Percentiles rank a stretch among this genome's conserved stretches.
Evolutionary conservation across 768 basidiomycete species (phyloP).

Genomic region (Amanita rimosa): DNA sequence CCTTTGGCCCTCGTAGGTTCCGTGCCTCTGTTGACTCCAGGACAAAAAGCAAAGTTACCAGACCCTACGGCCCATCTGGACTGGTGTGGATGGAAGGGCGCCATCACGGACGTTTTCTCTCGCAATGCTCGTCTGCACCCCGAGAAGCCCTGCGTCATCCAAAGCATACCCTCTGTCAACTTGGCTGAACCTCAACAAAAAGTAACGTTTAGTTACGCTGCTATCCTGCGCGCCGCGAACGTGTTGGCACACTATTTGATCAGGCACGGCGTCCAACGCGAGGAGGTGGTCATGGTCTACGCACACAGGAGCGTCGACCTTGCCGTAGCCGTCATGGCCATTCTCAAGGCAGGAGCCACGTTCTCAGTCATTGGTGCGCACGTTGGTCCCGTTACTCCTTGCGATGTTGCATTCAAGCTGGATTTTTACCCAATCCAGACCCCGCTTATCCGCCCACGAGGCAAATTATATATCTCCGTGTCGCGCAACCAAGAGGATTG

Average conservation of each 20-base stretch:
- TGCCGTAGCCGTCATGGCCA: conserved; percentile 93
- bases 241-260: conserved; percentile 85
- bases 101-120: conserved; percentile 93
- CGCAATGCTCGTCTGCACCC: conserved; percentile 73
- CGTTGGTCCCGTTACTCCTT: neutral
- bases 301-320: conserved; percentile 94
- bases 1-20: conserved; percentile 66
- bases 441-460: conserved; percentile 93
- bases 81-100: conserved; percentile 97
- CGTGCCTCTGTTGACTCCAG: conserved; percentile 66
- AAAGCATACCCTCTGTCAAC: conserved; percentile 42
- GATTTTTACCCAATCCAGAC: conserved; percentile 36
- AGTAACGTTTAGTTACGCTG: conserved; percentile 61
- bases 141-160: conserved; percentile 81
- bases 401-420: conserved; percentile 4
- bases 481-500: conserved; percentile 85
- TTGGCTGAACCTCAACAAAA: conserved; percentile 36
- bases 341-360: conserved; percentile 90
- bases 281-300: conserved; percentile 98
- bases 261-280: conserved; percentile 74
- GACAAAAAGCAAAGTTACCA: conserved; percentile 63
- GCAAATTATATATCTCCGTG: conserved; percentile 87
- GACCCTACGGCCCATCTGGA: conserved; percentile 80
- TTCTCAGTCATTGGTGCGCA: conserved; percentile 91
- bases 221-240: conserved; percentile 80